Evolutionary conservation across 176 grass and related monocot species (phyloP).

Genomic region (Oryza australiensis): DNA sequence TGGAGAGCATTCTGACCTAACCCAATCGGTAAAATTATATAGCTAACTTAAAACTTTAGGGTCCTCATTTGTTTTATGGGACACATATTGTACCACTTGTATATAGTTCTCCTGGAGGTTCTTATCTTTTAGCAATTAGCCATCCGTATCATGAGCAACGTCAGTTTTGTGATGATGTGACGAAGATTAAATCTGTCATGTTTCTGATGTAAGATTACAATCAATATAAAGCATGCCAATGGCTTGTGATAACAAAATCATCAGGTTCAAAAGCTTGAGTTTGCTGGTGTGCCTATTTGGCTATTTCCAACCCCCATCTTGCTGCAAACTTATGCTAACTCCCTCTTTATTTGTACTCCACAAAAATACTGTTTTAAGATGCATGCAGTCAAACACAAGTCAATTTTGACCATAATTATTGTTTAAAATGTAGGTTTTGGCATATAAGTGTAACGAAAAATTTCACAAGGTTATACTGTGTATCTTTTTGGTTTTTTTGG

Average conservation of each 20-base stretch:
- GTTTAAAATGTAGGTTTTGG: background rate
- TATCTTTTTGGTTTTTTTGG: background rate
- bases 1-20: constrained; percentile 37
- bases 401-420: background rate
- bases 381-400: background rate
- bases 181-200: constrained; percentile 21
- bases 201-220: constrained; percentile 11
- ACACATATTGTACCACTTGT: constrained; percentile 32
- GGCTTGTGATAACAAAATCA: background rate
- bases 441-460: background rate
- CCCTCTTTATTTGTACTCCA: background rate
- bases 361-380: background rate
- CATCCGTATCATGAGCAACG: constrained; percentile 24
- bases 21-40: constrained; percentile 28
- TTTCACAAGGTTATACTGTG: background rate
- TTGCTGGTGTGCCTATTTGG: background rate
- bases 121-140: constrained; percentile 35
- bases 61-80: constrained; percentile 34
- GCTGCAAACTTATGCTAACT: background rate
- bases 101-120: constrained; percentile 43
- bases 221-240: background rate
- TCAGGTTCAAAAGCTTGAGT: background rate
- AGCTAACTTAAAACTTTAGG: constrained; percentile 37
- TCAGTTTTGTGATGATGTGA: constrained; percentile 45
- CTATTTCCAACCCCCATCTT: background rate